Percentiles rank a stretch among this genome's conserved stretches.
Evolutionary conservation across 1,139 yeast genomes (phyloP).

Genomic region (Blastobotrys illinoisensis): DNA sequence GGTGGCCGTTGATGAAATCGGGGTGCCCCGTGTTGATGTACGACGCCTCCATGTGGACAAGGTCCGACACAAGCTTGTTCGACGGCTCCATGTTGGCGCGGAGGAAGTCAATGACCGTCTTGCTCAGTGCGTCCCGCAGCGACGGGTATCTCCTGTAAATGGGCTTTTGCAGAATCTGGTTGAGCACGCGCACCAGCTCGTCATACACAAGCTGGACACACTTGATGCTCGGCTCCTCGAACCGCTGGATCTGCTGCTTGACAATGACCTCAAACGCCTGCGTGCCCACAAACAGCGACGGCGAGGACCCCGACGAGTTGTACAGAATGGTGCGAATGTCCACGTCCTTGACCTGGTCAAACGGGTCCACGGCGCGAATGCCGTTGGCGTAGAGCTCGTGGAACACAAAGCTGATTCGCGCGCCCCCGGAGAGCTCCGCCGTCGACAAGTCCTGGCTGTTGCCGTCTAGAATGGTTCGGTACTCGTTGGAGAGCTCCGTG

Average conservation of each 20-base stretch:
- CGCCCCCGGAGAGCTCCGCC: conserved; percentile 90
- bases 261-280: conserved; percentile 96
- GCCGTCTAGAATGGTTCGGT: conserved; percentile 87
- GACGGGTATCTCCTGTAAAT: conserved; percentile 86
- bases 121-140: conserved; percentile 78
- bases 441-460: conserved; percentile 78
- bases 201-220: conserved; percentile 90
- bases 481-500: conserved; percentile 89
- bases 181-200: conserved; percentile 84
- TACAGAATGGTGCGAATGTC: conserved; percentile 90
- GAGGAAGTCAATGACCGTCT: conserved; percentile 71
- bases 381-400: conserved; percentile 96
- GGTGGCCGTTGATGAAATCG: conserved; percentile 88
- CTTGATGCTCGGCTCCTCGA: conserved; percentile 89
- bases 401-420: conserved; percentile 95
- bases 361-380: conserved; percentile 88
- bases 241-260: conserved; percentile 88
- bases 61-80: conserved; percentile 73
- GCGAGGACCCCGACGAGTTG: conserved; percentile 95
- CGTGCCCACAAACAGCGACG: conserved; percentile 96
- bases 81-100: conserved; percentile 82
- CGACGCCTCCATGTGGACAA: conserved; percentile 81
- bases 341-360: conserved; percentile 92
- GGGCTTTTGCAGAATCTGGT: conserved; percentile 77
- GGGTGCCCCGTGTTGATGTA: conserved; percentile 98